Evolutionary conservation across 192 early-diverging fungal species (phyloP).

Genomic region (Dissophora ornata): DNA sequence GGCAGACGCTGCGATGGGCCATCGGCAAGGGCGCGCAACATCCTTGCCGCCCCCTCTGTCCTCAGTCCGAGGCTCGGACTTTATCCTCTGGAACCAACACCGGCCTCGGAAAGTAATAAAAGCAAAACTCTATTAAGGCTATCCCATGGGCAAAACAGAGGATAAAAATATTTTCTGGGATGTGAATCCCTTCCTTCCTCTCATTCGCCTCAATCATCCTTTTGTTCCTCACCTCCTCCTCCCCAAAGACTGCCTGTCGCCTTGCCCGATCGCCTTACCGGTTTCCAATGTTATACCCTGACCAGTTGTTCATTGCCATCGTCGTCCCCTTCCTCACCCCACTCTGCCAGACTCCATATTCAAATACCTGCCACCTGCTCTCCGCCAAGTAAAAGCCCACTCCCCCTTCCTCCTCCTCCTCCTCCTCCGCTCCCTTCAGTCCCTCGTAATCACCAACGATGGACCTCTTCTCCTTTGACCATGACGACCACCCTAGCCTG

Average conservation of each 20-base stretch:
- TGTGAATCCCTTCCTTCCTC: no score
- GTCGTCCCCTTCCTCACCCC: conserved; percentile 45
- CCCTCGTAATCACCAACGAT: conserved; percentile 27
- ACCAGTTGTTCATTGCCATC: conserved; percentile 19
- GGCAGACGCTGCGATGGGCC: no score
- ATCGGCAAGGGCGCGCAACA: no score
- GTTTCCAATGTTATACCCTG: conserved; percentile 48
- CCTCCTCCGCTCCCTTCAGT: neutral
- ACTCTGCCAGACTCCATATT: conserved; percentile 38
- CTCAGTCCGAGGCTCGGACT: no score
- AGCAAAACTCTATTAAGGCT: no score
- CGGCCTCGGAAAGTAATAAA: no score
- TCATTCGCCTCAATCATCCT: neutral
- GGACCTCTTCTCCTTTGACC: conserved; percentile 63
- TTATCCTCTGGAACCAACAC: no score
- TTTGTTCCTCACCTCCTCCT: conserved; percentile 2
- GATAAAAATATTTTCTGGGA: no score
- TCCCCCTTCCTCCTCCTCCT: conserved; percentile 4
- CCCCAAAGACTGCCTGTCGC: neutral
- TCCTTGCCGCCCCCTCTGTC: no score
- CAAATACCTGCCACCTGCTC: neutral
- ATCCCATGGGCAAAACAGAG: no score
- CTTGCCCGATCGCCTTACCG: conserved; percentile 8
- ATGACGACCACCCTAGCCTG: conserved; percentile 57
- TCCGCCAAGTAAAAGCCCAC: conserved; percentile 19